phyloP scores from a whole-genome alignment of 805 yeast species.

The Saccharomyces mikatae region DNA sequence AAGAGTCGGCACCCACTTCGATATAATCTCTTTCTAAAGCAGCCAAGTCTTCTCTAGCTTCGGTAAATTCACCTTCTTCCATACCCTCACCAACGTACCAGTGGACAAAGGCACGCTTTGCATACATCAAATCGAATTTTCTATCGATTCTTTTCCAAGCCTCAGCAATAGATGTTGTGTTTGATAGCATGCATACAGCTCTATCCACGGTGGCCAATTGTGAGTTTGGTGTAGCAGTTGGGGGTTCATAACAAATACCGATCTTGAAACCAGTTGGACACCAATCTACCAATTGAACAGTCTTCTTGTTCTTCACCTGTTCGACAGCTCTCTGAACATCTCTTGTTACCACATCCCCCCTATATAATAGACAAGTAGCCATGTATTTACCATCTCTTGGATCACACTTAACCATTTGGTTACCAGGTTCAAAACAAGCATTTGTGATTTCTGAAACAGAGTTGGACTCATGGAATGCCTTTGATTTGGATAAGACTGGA shows the following conservation, averaged over 20 bases:
- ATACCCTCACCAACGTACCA: conserved; percentile 98
- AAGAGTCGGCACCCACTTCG: conserved; percentile 59
- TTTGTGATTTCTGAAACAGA: conserved; percentile 90
- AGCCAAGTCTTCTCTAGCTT: conserved; percentile 93
- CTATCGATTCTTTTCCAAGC: conserved; percentile 94
- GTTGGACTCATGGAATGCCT: conserved; percentile 88
- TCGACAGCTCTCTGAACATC: conserved; percentile 92
- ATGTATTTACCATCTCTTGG: conserved; percentile 90
- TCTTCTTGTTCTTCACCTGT: conserved; percentile 79
- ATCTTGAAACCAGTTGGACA: conserved; percentile 97
- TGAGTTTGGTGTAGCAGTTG: conserved; percentile 77
- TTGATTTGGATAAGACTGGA: conserved; percentile 78
- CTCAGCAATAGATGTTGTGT: conserved; percentile 92
- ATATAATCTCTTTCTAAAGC: conserved; percentile 90
- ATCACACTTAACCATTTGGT: conserved; percentile 96
- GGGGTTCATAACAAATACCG: conserved; percentile 94
- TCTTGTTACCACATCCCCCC: conserved; percentile 94
- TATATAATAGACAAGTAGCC: conserved; percentile 92
- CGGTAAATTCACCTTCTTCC: conserved; percentile 97
- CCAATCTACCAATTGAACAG: conserved; percentile 95
- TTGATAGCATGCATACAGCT: conserved; percentile 92
- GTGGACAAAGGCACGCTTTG: conserved; percentile 95
- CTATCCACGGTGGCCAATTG: conserved; percentile 84
- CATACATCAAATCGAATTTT: conserved; percentile 92
- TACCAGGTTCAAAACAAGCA: conserved; percentile 92